Conservation (phyloP, 306 rosid genomes). For the Glycine tomentella region DNA sequence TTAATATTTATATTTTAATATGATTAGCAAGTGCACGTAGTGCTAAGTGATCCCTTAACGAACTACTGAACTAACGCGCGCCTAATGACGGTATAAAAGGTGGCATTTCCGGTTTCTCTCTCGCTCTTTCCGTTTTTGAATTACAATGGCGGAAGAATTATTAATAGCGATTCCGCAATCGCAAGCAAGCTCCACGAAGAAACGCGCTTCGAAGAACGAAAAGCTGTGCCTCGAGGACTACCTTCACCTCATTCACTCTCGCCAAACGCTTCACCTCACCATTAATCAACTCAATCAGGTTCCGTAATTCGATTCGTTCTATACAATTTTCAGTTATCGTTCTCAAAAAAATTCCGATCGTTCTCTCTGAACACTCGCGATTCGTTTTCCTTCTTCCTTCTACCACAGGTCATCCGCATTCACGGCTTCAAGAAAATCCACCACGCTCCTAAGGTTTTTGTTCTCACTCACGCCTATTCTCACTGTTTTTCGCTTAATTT, state of each 20-base stretch:
- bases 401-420: constrained; percentile 62
- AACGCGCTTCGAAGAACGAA: constrained; percentile 33
- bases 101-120: background rate
- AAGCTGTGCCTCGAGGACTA: constrained; percentile 62
- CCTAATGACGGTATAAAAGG: background rate
- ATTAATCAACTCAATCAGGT: constrained; percentile 68
- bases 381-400: constrained; percentile 1
- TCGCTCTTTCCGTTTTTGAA: background rate
- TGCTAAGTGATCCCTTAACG: too few relatives aligned
- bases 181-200: constrained; percentile 43
- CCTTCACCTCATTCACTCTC: constrained; percentile 56
- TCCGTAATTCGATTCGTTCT: background rate
- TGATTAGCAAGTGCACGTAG: too few relatives aligned
- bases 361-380: background rate
- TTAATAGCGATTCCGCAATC: constrained; percentile 25
- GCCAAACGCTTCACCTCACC: constrained; percentile 51
- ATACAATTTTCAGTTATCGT: background rate
- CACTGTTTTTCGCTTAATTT: background rate
- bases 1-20: too few relatives aligned
- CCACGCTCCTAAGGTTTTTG: constrained; percentile 61
- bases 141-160: constrained; percentile 34
- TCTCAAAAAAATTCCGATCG: background rate
- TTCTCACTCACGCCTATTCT: background rate
- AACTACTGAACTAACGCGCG: too few relatives aligned
- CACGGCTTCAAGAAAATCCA: constrained; percentile 78